phyloP scores from a whole-genome alignment of 1,139 yeast species.

The Hyphopichia buzzinii region DNA sequence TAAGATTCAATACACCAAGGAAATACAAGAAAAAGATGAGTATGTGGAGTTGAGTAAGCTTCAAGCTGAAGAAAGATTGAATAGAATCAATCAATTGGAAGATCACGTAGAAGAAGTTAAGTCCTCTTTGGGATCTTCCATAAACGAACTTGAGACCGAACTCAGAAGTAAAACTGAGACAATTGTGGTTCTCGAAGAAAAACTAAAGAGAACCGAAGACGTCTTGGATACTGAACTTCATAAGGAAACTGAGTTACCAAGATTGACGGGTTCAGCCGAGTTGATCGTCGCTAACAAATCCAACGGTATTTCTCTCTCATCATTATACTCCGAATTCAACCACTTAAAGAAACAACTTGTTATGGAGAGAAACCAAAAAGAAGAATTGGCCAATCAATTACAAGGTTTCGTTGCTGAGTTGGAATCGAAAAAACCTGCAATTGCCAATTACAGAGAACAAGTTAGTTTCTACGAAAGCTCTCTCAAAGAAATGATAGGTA shows the following conservation, averaged over 20 bases:
- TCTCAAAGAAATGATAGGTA: constrained; percentile 38
- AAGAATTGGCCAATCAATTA: constrained; percentile 66
- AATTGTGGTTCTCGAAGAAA: constrained; percentile 32
- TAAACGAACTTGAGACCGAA: constrained; percentile 20
- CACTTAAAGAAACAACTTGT: constrained; percentile 64
- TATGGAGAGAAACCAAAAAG: constrained; percentile 71
- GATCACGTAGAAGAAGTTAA: constrained; percentile 40
- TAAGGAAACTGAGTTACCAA: constrained; percentile 40
- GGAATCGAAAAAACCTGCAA: constrained; percentile 76
- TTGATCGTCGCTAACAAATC: constrained; percentile 40
- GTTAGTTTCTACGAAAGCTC: constrained; percentile 42
- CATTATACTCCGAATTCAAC: constrained; percentile 66
- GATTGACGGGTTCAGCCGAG: constrained; percentile 36
- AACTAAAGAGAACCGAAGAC: constrained; percentile 39
- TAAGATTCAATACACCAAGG: constrained; percentile 58
- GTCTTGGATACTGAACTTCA: constrained; percentile 41
- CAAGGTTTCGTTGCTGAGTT: constrained; percentile 72
- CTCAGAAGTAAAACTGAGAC: constrained; percentile 33
- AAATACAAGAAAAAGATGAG: constrained; percentile 63
- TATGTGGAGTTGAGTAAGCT: constrained; percentile 56
- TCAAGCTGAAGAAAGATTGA: constrained; percentile 45
- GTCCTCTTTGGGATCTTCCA: constrained; percentile 30
- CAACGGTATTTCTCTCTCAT: constrained; percentile 62
- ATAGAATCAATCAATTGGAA: constrained; percentile 51
- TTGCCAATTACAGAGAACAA: constrained; percentile 64